These are phyloP conservation scores for Aspergillus nidulans DNA, from an alignment of 495 filamentous ascomycete species.

Conservation along the genomic window DNA sequence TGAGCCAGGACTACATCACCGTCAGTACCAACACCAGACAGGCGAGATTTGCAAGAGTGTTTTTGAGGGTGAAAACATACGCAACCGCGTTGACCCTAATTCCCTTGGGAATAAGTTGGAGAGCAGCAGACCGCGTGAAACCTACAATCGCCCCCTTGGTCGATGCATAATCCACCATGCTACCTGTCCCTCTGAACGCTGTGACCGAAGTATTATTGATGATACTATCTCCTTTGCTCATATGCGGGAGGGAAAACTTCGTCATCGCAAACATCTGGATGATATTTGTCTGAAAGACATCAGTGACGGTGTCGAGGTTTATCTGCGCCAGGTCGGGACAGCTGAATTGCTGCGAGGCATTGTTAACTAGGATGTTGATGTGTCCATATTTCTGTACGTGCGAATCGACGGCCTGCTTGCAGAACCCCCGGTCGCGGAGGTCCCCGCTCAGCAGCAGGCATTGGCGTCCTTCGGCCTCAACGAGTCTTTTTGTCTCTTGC, in stretches of 20 bases:
- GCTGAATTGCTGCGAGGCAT: conserved; percentile 54
- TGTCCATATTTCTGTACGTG: conserved; percentile 42
- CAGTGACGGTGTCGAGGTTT: conserved; percentile 46
- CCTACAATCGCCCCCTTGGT: conserved; percentile 60
- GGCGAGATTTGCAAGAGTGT: no score
- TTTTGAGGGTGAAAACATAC: conserved; percentile 37
- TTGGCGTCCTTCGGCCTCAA: conserved; percentile 41
- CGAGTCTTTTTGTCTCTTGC: conserved; percentile 47
- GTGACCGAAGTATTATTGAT: conserved; percentile 58
- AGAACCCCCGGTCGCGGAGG: conserved; percentile 43
- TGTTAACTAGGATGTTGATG: conserved; percentile 59
- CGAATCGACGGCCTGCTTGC: conserved; percentile 44
- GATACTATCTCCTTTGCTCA: conserved; percentile 52
- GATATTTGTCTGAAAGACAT: conserved; percentile 55
- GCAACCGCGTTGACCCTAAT: conserved; percentile 62
- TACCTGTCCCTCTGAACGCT: conserved; percentile 48
- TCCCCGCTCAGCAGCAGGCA: conserved; percentile 48
- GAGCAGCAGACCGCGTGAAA: conserved; percentile 54
- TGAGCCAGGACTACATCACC: conserved; percentile 42
- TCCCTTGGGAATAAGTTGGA: conserved; percentile 52
- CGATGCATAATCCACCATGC: conserved; percentile 56
- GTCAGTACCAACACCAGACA: not conserved
- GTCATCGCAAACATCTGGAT: conserved; percentile 59
- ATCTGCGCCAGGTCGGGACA: conserved; percentile 50
- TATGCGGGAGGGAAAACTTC: conserved; percentile 55